Conservation (phyloP, 1,284 basidiomycete species). For the Trametes sp. region DNA sequence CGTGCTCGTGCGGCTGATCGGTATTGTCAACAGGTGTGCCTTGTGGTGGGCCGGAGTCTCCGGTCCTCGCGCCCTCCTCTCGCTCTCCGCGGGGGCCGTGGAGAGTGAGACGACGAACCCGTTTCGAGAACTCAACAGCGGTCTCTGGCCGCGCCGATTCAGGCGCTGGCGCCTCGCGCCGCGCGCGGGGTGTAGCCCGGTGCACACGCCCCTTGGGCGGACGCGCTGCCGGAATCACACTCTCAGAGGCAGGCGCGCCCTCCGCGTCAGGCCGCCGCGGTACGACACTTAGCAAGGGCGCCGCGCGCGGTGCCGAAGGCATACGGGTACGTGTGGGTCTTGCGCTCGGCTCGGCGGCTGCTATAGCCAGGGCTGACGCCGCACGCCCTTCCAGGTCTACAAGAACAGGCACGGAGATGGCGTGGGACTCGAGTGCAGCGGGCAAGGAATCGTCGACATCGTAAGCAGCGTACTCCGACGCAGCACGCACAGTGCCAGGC, state of each 20-base stretch:
- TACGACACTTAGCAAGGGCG: too few relatives aligned
- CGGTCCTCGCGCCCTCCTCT: conserved; percentile 22
- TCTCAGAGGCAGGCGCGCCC: too few relatives aligned
- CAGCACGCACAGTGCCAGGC: conserved; percentile 32
- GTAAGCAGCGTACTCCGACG: conserved; percentile 35
- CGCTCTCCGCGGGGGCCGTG: conserved; percentile 10
- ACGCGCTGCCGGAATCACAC: too few relatives aligned
- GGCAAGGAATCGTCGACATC: not conserved
- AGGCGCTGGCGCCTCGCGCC: not conserved
- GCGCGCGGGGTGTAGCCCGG: not conserved
- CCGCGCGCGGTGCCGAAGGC: too few relatives aligned
- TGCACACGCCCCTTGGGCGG: too few relatives aligned
- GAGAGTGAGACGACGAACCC: conserved; percentile 20
- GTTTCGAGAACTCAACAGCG: conserved; percentile 18
- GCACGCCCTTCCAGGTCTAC: not conserved
- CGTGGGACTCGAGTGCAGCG: not conserved
- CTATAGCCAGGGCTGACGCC: not conserved
- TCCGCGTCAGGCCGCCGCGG: too few relatives aligned
- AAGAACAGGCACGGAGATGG: not conserved
- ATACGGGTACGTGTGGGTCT: too few relatives aligned
- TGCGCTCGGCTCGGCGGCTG: too few relatives aligned
- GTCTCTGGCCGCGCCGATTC: conserved; percentile 20
- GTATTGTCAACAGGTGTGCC: not conserved
- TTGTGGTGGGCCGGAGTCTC: not conserved
- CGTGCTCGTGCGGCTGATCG: too few relatives aligned